Evolutionary conservation across 208 protist genomes (phyloP).

Genomic region (Herpetomonas samuelpessoai): DNA sequence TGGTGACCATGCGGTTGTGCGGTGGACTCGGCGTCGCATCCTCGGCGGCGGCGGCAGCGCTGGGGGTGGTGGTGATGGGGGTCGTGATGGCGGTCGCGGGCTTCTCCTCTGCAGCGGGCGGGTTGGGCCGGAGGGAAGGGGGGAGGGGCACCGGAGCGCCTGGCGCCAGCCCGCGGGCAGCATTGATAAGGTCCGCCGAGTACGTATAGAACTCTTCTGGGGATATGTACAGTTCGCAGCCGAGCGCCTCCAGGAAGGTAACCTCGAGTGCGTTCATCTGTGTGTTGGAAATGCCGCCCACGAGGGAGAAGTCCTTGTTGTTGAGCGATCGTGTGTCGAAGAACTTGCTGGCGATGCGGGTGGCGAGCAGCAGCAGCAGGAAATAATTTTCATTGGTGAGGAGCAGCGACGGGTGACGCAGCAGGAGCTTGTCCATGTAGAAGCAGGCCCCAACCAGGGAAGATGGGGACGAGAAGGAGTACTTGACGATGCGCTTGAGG

Average conservation of each 20-base stretch:
- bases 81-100: background rate
- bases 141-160: constrained; percentile 5
- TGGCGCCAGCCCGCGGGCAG: constrained; percentile 11
- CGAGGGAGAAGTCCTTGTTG: constrained; percentile 72
- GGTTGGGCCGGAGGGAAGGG: background rate
- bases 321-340: constrained; percentile 74
- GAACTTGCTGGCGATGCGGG: constrained; percentile 65
- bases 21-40: background rate
- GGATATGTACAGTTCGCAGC: constrained; percentile 63
- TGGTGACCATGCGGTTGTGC: background rate
- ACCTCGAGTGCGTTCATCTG: constrained; percentile 72
- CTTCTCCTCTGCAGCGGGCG: too few species aligned
- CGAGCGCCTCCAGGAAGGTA: constrained; percentile 40
- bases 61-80: background rate
- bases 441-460: constrained; percentile 59
- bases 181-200: constrained; percentile 19
- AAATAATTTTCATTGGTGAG: constrained; percentile 52
- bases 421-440: constrained; percentile 63
- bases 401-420: constrained; percentile 23
- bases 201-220: constrained; percentile 56
- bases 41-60: too few species aligned
- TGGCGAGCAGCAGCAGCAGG: constrained; percentile 55
- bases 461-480: constrained; percentile 71
- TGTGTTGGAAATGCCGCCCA: constrained; percentile 53
- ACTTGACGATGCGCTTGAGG: constrained; percentile 55